Base-by-base conservation (phyloP, 2,329 filamentous ascomycete genomes). In the Grosmannia clavigera region DNA sequence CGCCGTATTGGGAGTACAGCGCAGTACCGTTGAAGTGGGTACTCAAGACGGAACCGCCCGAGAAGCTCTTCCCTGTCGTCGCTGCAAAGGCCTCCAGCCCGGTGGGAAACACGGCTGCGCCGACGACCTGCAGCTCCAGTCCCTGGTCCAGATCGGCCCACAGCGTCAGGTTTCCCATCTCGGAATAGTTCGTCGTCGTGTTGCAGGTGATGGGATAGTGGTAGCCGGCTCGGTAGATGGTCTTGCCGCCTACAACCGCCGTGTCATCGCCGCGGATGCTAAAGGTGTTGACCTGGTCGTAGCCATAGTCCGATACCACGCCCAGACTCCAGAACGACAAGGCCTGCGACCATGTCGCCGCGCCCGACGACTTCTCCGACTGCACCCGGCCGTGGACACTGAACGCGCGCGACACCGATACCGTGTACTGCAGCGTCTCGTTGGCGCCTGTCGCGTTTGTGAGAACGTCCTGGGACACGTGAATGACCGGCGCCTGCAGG, bases 181-280 rank as follows among this genome's bases (percentile, higher is more conserved):
- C 58, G 31, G 76, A 67, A 14, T 74, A 68, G 16, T 69, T 67
- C 59, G 78, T 79, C 1, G 77, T 78, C 19, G 77, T 79, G 65
- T 81, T 81, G 55, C 81, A 81, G 65, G 74, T 77, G 0, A 89
- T 70, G 0, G 86, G 86, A 66, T 87, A 90, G 10, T 70, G 70
- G 68, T 84, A 87, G 5, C 66, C 66, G 5, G 68, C 63, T 27
- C 66, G 63, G 67, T 77, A 77, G 22, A 46, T 35, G 29, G 31
- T 59, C 33, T 27, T 4, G 27, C 22, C 50, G 4, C 29, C 43
- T 3, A 31, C 31, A 14, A 5, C 54, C 22, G 12, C 60, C 10
- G 29, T 25, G 51, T 75, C 72, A 5, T 58, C 61, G 19, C 72
- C 73, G 6, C 38, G 50, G 35, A 70, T 64, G 52, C 68, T 22